A percentile compares a stretch with the other conserved stretches of the same genome.
These are phyloP conservation scores for Pholiota adiposa DNA, from an alignment of 1,284 basidiomycete genomes.

Conservation along the genomic window DNA sequence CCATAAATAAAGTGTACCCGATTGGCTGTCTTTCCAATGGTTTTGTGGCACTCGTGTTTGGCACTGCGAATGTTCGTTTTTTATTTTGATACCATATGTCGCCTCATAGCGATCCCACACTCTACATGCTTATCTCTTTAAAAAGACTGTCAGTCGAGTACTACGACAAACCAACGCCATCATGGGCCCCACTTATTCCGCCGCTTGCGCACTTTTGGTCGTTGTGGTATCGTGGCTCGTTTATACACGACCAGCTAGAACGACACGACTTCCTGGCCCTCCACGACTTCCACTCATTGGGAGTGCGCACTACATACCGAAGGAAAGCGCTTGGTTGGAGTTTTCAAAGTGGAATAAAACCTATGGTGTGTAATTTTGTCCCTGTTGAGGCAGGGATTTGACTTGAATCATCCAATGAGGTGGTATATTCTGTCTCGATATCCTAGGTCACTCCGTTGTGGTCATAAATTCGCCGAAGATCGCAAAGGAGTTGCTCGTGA, in stretches of 20 bases:
- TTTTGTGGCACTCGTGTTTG: too few relatives aligned
- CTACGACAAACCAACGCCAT: too few relatives aligned
- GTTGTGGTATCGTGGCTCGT: too few relatives aligned
- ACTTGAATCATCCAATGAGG: slow-evolving; percentile 2
- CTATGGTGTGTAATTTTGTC: not conserved
- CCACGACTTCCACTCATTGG: slow-evolving; percentile 24
- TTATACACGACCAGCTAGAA: not conserved
- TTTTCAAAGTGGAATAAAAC: slow-evolving; percentile 24
- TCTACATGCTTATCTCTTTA: too few relatives aligned
- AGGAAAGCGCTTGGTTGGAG: slow-evolving; percentile 19
- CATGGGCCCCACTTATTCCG: too few relatives aligned
- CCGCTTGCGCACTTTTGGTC: too few relatives aligned
- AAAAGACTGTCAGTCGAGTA: too few relatives aligned
- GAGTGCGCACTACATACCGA: slow-evolving; percentile 26
- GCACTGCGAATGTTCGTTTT: too few relatives aligned
- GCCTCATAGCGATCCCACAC: too few relatives aligned
- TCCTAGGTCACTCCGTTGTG: slow-evolving; percentile 22
- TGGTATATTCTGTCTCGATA: slow-evolving; percentile 22
- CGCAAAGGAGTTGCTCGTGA: slow-evolving; percentile 24
- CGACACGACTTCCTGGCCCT: slow-evolving; percentile 22
- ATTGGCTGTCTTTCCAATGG: too few relatives aligned
- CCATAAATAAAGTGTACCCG: too few relatives aligned
- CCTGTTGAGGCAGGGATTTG: not conserved
- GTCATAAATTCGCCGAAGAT: slow-evolving; percentile 24
- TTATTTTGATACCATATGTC: too few relatives aligned